Evolutionary conservation across 345 rosid species (phyloP).

Genomic region (Linum lewisii): DNA sequence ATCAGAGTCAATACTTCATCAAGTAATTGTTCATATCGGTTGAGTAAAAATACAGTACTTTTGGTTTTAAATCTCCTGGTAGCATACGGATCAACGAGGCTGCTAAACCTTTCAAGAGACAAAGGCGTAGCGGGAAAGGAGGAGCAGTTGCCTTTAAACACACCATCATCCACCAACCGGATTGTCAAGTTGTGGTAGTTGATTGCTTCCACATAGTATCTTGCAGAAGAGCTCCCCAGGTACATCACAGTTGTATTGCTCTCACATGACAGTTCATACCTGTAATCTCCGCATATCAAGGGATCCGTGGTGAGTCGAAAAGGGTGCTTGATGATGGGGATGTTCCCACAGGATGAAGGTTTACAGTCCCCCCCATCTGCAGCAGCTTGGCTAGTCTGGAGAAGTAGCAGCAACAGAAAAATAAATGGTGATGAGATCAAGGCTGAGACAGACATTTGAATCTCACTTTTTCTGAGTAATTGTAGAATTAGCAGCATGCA

Average conservation of each 20-base stretch:
- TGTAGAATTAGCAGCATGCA: no score
- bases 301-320: constrained; percentile 18
- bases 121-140: constrained; percentile 5
- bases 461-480: no score
- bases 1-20: neutral
- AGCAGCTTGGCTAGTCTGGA: neutral
- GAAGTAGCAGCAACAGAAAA: neutral
- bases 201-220: constrained; percentile 15
- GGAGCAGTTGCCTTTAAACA: constrained; percentile 11
- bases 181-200: constrained; percentile 11
- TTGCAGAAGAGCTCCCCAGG: constrained; percentile 7
- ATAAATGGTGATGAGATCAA: no score
- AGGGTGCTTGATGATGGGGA: constrained; percentile 22
- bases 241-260: constrained; percentile 13
- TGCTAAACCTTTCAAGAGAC: no score
- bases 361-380: neutral
- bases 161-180: constrained; percentile 13
- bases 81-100: no score
- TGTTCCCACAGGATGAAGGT: constrained; percentile 20
- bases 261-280: constrained; percentile 16
- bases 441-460: no score
- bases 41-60: neutral
- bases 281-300: constrained; percentile 5
- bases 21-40: neutral
- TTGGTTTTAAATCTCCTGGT: neutral